Conservation (phyloP, 2,329 filamentous ascomycete genomes). For the Conoideocrella luteorostrata region DNA sequence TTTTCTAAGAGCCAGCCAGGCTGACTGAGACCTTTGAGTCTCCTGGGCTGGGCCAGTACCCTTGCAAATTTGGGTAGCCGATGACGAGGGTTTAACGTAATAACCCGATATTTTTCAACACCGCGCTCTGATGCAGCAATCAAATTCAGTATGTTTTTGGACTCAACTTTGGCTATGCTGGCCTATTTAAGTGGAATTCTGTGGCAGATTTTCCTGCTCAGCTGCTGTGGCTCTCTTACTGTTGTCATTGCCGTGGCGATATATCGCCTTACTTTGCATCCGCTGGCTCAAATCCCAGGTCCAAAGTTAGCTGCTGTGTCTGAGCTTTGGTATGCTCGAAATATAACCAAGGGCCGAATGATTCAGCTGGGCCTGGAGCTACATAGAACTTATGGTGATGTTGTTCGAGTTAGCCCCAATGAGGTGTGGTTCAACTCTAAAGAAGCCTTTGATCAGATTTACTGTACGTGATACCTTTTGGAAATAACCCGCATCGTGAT, state of each 20-base stretch:
- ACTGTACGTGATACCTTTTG: conserved; percentile 32
- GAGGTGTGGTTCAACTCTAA: conserved; percentile 46
- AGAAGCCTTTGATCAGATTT: conserved; percentile 42
- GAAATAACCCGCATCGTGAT: too few relatives aligned
- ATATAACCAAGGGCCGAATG: conserved; percentile 38
- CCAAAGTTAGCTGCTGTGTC: conserved; percentile 40
- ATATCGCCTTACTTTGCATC: conserved; percentile 38
- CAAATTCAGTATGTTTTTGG: not conserved
- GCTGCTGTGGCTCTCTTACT: conserved; percentile 8
- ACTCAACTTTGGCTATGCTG: not conserved
- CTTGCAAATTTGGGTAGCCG: too few relatives aligned
- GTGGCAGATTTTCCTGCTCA: not conserved
- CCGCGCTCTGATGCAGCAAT: too few relatives aligned
- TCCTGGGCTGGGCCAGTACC: too few relatives aligned
- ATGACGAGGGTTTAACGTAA: too few relatives aligned
- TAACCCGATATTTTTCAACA: too few relatives aligned
- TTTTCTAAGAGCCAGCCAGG: too few relatives aligned
- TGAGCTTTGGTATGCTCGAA: conserved; percentile 40
- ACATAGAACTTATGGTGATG: conserved; percentile 41
- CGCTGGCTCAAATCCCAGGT: conserved; percentile 38
- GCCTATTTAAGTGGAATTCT: not conserved
- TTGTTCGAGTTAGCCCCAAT: conserved; percentile 47
- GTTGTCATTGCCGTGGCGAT: conserved; percentile 11
- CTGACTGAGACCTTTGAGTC: too few relatives aligned
- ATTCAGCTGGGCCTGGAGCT: conserved; percentile 34